Base-by-base conservation (phyloP, 2,329 filamentous ascomycete genomes). In the Colletotrichum sp. region DNA sequence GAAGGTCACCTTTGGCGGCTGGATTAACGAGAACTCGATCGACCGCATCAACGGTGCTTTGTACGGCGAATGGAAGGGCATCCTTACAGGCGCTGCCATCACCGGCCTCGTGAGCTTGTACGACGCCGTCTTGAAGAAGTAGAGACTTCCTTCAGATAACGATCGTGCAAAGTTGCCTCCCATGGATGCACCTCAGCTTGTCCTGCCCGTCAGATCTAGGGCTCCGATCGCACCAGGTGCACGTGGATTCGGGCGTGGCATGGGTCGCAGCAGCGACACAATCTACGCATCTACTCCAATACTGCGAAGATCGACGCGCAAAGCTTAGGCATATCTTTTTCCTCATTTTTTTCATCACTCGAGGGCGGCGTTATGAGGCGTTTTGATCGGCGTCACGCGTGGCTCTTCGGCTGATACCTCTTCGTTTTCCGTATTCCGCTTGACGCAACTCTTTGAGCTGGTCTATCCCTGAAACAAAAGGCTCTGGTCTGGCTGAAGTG, bases 111-210 rank as follows among this genome's bases (percentile, higher is more conserved):
- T 93, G 64, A 94, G 93, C 78, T 85, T 97, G 78, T 97, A 96
- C 84, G 95, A 96, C 78, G 95, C 94, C 52, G 92, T 95, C 28
- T 85, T 96, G 82, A 93, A 90, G 86, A 95, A 93, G 83, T 93
- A 89, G 81, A 64, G 24, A 10, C 21, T 21, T 59, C 15, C 39
- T 64, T 34, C 26, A 55, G 5, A 5, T 26, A 3, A 44, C n/a
- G n/a, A 44, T n/a, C 24, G 24, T 39, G 62, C 21, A 64, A 21
- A 64, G 36, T 18, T n/a, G 30, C 68, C 26, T 32, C 32, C 13
- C 8, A 13, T 24, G 21, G n/a, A 49, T 13, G 36, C 39, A 6
- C 26, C 8, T 63, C 30, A 63, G 32, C 13, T 36, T 28, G 28
- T 24, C n/a, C 12, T 52, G 44, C 44, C 44, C 12, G n/a, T 7